Base-by-base conservation (phyloP, 2,329 filamentous ascomycete species). In the Myriangium duriaei region DNA sequence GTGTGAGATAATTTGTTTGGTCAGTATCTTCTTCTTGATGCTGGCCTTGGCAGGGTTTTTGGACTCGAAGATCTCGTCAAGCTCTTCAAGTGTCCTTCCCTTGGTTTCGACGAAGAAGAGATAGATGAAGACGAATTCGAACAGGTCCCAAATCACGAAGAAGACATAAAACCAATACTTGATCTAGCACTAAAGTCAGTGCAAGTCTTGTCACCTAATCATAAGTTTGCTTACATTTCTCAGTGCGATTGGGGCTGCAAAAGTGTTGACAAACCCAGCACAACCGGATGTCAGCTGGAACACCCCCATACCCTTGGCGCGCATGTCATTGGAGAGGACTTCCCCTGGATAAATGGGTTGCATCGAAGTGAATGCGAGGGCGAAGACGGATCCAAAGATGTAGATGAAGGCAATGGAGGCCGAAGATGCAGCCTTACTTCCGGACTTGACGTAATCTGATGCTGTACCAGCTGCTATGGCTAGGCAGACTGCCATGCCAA, bases 281-380 rank as follows among this genome's bases (percentile, higher is more conserved):
- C 59, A 49, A 44, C 61, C 59, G 42, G 64, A 58, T 14, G 60
- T 55, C 32, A 65, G 50, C 39, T 59, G 61, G 47, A 60, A 58
- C 29, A 70, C 53, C 2, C 63, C 56, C 54, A 64, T 57, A 29
- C 61, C 58, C 50, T 47, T 59, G 28, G 68, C 59, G 38, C 60
- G 56, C 45, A 70, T 68, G 38, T 59, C 54, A 49, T 59, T 65
- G 6, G 59, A 60, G n/a, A 64, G 48, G 24, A 69, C 64, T 48
- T 69, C 66, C 41, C 63, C 59, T 5, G 59, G 58, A 44, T 68
- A 69, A 10, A 55, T 35, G 13, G 52, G 49, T 32, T 54, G 52
- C 4, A 56, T 46, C 2, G 53, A 51, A 2, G 53, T 56, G 30
- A 52, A 34, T 12, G 34, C 54, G 9, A 65, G 51, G 30, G 57